Evolutionary conservation across 805 yeast genomes (phyloP), one percentile per base, ranked within the genome.

Genomic region (Wickerhamomyces subpelliculosus): DNA sequence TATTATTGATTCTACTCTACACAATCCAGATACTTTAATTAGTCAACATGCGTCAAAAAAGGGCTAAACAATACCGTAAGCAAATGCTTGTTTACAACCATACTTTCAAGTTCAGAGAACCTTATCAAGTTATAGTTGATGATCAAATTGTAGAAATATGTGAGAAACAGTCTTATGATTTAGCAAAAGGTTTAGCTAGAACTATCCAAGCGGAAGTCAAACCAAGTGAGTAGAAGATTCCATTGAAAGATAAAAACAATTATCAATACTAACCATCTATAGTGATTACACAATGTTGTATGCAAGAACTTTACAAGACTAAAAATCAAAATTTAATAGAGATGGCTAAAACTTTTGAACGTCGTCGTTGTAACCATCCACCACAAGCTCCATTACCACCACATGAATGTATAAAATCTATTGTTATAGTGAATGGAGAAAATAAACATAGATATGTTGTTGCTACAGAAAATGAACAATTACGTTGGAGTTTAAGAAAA

Each of bases 241-340:
- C 26, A 4, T 20, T 21, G 4, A 10, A 9, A 11, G 16, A 12
- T n/a, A 17, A 32, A 13, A 3, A 3, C 38, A 29, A 26, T 35
- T 32, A 30, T 8, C 8, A 17, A 27, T 9, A 24, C 26, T 24
- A 24, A 24, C 26, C 14, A 11, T 29, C 3, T 22, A 26, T 33
- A 38, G 59, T 93, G 94, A 84, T 93, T 38, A 87, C 98, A 3
- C 97, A 93, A 60, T 93, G 98, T 57, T 84, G 95, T 51, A 86
- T 93, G 72, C 87, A 87, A 55, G 82, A 84, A 16, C 65, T 93
- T 23, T 93, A 93, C 59, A 70, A 71, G 32, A 69, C 82, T 5
- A 73, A 75, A 20, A 75, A 85, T 52, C 89, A 85, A 51, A 68
- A 64, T 5, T 95, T 95, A 2, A 84, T 93, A 34, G 83, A 74